phyloP scores from a whole-genome alignment of 2,329 filamentous ascomycete genomes.

The Aspergillus vadensis region DNA sequence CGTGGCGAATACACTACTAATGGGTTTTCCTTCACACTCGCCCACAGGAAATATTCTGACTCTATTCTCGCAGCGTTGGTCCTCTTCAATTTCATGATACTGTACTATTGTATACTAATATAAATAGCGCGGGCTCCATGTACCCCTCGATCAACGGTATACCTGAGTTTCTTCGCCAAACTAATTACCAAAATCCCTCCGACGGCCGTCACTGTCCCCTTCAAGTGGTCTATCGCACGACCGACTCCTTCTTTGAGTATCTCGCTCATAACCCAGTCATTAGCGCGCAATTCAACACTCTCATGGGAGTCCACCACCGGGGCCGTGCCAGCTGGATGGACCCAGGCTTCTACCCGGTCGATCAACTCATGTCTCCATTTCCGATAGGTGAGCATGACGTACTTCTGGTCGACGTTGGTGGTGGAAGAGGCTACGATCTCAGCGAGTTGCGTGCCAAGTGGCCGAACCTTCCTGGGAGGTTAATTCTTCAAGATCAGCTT shows the following conservation, averaged over 20 bases:
- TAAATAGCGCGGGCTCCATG: constrained; percentile 13
- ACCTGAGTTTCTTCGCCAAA: constrained; percentile 27
- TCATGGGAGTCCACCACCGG: constrained; percentile 23
- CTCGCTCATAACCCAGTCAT: constrained; percentile 22
- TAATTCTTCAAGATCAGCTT: constrained; percentile 54
- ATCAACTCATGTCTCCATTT: constrained; percentile 3
- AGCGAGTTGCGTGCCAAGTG: not conserved
- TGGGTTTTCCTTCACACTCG: constrained; percentile 33
- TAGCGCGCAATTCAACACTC: constrained; percentile 25
- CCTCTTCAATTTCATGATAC: too few species aligned
- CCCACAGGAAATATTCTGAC: constrained; percentile 25
- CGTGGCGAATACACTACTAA: constrained; percentile 37
- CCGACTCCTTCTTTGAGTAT: constrained; percentile 28
- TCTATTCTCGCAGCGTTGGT: constrained; percentile 24
- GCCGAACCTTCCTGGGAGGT: constrained; percentile 35
- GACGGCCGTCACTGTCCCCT: constrained; percentile 25
- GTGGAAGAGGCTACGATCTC: constrained; percentile 43
- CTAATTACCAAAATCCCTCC: constrained; percentile 26
- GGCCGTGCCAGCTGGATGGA: constrained; percentile 29
- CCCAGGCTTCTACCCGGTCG: constrained; percentile 31
- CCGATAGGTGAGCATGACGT: constrained; percentile 16
- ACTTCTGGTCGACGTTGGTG: constrained; percentile 47
- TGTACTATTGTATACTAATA: too few species aligned
- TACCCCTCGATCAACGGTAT: constrained; percentile 20
- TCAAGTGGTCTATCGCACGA: constrained; percentile 27